phyloP scores from a whole-genome alignment of 1,284 basidiomycete species.

The Mycosarcoma maydis region DNA sequence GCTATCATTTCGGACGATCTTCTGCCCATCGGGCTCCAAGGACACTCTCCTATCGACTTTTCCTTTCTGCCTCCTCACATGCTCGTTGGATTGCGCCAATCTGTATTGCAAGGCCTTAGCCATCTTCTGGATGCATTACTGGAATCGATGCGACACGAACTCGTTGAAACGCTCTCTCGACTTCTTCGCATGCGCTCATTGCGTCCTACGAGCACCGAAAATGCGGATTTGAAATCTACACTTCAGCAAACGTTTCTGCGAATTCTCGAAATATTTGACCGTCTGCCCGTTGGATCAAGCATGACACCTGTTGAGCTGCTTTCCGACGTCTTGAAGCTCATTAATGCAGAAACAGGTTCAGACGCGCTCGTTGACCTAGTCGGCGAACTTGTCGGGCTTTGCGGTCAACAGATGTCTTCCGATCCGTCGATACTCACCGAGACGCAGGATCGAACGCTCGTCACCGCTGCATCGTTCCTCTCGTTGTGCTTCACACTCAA shows the following conservation, averaged over 20 bases:
- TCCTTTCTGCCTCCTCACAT: slow-evolving; percentile 2
- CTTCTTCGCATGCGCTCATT: slow-evolving; percentile 5
- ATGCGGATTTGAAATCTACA: slow-evolving; percentile 9
- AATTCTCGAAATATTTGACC: slow-evolving; percentile 10
- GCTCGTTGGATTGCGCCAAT: slow-evolving; percentile 7
- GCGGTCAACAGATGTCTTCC: slow-evolving; percentile 37
- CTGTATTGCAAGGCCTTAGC: slow-evolving; percentile 11
- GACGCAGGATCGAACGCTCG: slow-evolving; percentile 20
- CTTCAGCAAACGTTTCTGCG: slow-evolving; percentile 8
- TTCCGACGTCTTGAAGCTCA: neutral
- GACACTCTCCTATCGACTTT: slow-evolving; percentile 5
- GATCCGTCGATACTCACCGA: slow-evolving; percentile 34
- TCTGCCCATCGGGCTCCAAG: slow-evolving; percentile 12
- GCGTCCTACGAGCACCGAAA: slow-evolving; percentile 4
- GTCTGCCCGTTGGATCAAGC: neutral
- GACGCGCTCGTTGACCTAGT: slow-evolving; percentile 12
- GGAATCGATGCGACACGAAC: slow-evolving; percentile 1
- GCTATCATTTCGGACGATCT: slow-evolving; percentile 18
- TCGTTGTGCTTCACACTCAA: slow-evolving; percentile 27
- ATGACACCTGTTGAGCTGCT: slow-evolving; percentile 4
- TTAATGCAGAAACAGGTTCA: neutral
- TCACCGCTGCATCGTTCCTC: slow-evolving; percentile 18
- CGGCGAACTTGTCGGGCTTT: slow-evolving; percentile 36
- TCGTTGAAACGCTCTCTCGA: slow-evolving; percentile 5
- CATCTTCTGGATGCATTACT: slow-evolving; percentile 1